These are phyloP conservation scores for Tilletia caries DNA, from an alignment of 1,284 basidiomycete species.

Conservation along the genomic window DNA sequence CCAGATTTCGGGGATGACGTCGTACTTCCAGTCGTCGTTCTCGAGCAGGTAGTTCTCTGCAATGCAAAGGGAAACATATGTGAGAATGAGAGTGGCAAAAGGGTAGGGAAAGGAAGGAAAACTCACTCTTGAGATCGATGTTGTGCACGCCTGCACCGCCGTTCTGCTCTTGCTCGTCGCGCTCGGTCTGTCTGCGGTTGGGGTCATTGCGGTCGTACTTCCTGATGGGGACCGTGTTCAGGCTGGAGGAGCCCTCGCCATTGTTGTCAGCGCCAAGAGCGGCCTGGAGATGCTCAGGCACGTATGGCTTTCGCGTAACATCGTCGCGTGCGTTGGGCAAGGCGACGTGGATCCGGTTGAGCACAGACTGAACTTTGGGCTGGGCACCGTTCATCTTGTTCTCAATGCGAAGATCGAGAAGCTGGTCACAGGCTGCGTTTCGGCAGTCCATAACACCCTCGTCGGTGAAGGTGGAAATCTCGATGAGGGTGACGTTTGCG, in stretches of 20 bases:
- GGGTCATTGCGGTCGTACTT: conserved; percentile 49
- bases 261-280: neutral
- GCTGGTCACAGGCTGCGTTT: conserved; percentile 48
- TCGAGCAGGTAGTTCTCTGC: conserved; percentile 79
- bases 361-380: conserved; percentile 37
- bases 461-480: conserved; percentile 53
- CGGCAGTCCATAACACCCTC: conserved; percentile 51
- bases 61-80: neutral
- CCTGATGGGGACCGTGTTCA: conserved; percentile 27
- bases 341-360: conserved; percentile 51
- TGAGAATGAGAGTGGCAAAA: conserved; percentile 49
- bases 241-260: neutral
- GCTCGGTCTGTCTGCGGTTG: conserved; percentile 40
- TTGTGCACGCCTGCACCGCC: conserved; percentile 53
- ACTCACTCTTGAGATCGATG: conserved; percentile 46
- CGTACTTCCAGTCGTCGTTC: conserved; percentile 92
- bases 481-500: conserved; percentile 43
- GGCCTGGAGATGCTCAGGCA: conserved; percentile 30
- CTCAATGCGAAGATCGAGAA: conserved; percentile 49
- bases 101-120: neutral
- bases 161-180: conserved; percentile 51
- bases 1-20: conserved; percentile 92
- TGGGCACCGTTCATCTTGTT: conserved; percentile 50
- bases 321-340: conserved; percentile 48
- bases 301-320: conserved; percentile 40